phyloP scores from a whole-genome alignment of 345 rosid species.

The Lumnitzera littorea region DNA sequence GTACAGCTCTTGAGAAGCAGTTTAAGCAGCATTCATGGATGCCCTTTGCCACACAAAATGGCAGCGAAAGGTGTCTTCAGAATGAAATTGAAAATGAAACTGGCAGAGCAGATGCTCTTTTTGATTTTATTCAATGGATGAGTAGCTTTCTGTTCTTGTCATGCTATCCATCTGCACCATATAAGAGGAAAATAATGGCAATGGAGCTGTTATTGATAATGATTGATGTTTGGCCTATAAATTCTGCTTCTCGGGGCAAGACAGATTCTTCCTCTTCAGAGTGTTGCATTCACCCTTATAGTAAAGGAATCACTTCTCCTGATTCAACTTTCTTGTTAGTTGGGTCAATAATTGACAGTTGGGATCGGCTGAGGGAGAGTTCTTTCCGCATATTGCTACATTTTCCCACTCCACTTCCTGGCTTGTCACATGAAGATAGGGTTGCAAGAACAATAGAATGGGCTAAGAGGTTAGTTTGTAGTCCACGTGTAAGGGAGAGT shows the following conservation, averaged over 20 bases:
- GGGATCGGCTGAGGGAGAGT: slow-evolving; percentile 91
- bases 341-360: slow-evolving; percentile 92
- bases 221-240: slow-evolving; percentile 76
- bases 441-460: slow-evolving; percentile 58
- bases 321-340: slow-evolving; percentile 69
- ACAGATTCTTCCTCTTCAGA: slow-evolving; percentile 26
- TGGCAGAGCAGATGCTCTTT: slow-evolving; percentile 60
- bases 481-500: slow-evolving; percentile 98
- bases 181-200: slow-evolving; percentile 93
- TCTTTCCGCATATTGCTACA: slow-evolving; percentile 79
- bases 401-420: slow-evolving; percentile 92
- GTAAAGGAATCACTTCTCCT: slow-evolving; percentile 56
- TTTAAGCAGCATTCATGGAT: slow-evolving; percentile 65
- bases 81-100: slow-evolving; percentile 25
- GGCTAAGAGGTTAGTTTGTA: slow-evolving; percentile 83
- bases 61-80: slow-evolving; percentile 14
- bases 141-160: slow-evolving; percentile 73
- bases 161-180: slow-evolving; percentile 95
- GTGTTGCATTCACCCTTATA: slow-evolving; percentile 54
- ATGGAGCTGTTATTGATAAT: slow-evolving; percentile 77
- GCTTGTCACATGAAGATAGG: slow-evolving; percentile 64
- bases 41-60: slow-evolving; percentile 27
- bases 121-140: slow-evolving; percentile 86
- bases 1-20: slow-evolving; percentile 88
- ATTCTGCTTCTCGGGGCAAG: slow-evolving; percentile 38